Evolutionary conservation across 495 filamentous ascomycete species (phyloP), one percentile per base, ranked within the genome.

Genomic region (Aspergillus mulundensis): DNA sequence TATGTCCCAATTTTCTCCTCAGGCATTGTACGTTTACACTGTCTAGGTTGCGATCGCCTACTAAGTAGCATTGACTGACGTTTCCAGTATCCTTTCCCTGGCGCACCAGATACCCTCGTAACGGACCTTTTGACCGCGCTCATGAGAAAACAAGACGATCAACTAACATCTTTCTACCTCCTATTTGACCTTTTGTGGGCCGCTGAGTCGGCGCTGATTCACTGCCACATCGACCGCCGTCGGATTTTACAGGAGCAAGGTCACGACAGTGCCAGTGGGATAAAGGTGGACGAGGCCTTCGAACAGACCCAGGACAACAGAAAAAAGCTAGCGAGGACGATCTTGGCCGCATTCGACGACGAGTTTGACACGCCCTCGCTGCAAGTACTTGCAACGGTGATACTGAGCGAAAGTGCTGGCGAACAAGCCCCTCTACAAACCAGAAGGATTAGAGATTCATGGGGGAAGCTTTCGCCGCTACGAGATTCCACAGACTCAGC

Each of bases 141-240:
- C 2, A 50, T 65, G 21, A 49, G 44, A 23, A 58, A 57, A 11
- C 57, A 61, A 40, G 46, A 55, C 20, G 60, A 63, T 18, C 58
- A 61, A 24, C 23, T 61, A 16, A 42, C 21, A 2, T 48, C 65
- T 7, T 65, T 68, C 32, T 61, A 51, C 28, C 38, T 56, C 14
- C 24, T 68, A 15, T 58, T 53, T 44, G 65, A 68, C 28, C 62
- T 63, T 14, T 16, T 65, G 32, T 65, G 62, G 60, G 62, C 60
- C 1, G 55, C 58, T 10, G 65, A 68, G 25, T 59, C 65, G n/a
- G 59, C 65, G 0, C 54, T 63, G 12, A 56, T 65, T 20, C 65
- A 65, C 42, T 65, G 60, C 39, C 65, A 68, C 43, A 64, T 65
- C 19, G 62, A 68, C 50, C 56, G 58, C 36, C 65, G 65, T 56